Evolutionary conservation across 2,329 filamentous ascomycete species (phyloP).

Genomic region (Ceratocystis huliohia): DNA sequence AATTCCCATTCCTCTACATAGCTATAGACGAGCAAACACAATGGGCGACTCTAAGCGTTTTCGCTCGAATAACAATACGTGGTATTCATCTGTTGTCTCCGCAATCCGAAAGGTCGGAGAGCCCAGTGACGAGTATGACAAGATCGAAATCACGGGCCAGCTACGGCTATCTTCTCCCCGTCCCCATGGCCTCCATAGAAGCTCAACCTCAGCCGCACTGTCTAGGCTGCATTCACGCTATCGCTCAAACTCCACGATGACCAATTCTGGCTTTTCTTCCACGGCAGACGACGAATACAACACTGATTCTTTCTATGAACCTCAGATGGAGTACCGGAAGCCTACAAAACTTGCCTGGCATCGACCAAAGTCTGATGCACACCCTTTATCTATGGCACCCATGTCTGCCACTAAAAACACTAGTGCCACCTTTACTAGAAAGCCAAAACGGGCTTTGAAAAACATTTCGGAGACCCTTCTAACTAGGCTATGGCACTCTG

Average conservation of each 20-base stretch:
- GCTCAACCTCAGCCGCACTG: not conserved
- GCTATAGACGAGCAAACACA: conserved; percentile 1
- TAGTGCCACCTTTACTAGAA: not conserved
- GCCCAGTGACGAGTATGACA: not conserved
- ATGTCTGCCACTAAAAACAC: not conserved
- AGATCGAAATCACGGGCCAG: not conserved
- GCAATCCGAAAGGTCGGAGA: conserved; percentile 11
- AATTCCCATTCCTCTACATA: not conserved
- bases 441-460: not conserved
- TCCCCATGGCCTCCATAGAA: not conserved
- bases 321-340: not conserved
- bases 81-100: conserved; percentile 14
- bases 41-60: conserved; percentile 1
- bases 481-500: conserved; percentile 8
- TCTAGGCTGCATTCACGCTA: not conserved
- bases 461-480: conserved; percentile 8
- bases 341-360: not conserved
- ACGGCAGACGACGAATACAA: conserved; percentile 7
- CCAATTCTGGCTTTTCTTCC: conserved; percentile 7
- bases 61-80: not conserved
- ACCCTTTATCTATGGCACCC: not conserved
- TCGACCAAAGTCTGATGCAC: not conserved
- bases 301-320: conserved; percentile 3
- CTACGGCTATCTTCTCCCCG: not conserved
- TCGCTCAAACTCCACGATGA: not conserved